These are phyloP conservation scores for Erucastrum elatum DNA, from an alignment of 345 rosid species.

Conservation along the genomic window DNA sequence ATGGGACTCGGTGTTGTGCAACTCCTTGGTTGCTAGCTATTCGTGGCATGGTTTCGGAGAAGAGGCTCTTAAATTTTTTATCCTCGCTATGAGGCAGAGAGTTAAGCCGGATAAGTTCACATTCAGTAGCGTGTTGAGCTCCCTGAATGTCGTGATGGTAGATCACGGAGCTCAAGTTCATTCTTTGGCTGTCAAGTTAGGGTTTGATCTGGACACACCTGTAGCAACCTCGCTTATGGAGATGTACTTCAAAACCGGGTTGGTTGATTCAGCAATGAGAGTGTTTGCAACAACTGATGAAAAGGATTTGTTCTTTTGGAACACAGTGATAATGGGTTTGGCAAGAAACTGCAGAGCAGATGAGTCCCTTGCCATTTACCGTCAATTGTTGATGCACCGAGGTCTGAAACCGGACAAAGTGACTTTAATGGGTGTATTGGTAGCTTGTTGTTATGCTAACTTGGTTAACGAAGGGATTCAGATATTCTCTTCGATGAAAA, in stretches of 20 bases:
- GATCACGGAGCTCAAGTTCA: conserved; percentile 66
- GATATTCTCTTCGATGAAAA: conserved; percentile 58
- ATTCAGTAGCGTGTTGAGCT: conserved; percentile 55
- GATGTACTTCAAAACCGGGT: conserved; percentile 62
- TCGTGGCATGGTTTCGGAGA: conserved; percentile 54
- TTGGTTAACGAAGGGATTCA: conserved; percentile 50
- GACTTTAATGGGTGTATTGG: conserved; percentile 53
- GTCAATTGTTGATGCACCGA: conserved; percentile 43
- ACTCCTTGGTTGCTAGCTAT: conserved; percentile 65
- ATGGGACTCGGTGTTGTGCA: conserved; percentile 57
- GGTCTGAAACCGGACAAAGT: conserved; percentile 54
- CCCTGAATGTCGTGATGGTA: conserved; percentile 40
- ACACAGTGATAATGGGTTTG: conserved; percentile 63
- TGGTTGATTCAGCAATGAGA: conserved; percentile 47
- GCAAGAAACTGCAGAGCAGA: conserved; percentile 46
- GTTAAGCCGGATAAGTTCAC: conserved; percentile 60
- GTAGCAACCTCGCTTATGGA: conserved; percentile 65
- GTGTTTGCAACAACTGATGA: conserved; percentile 45
- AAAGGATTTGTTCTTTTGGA: conserved; percentile 70
- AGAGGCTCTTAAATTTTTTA: conserved; percentile 48
- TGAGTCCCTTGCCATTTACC: conserved; percentile 50
- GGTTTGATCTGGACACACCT: conserved; percentile 50
- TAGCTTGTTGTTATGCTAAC: conserved; percentile 65
- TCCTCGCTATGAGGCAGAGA: conserved; percentile 45
- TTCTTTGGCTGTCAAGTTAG: conserved; percentile 59